Conservation (phyloP, 2,329 filamentous ascomycete genomes). For the Sordariomycetes sp. region DNA sequence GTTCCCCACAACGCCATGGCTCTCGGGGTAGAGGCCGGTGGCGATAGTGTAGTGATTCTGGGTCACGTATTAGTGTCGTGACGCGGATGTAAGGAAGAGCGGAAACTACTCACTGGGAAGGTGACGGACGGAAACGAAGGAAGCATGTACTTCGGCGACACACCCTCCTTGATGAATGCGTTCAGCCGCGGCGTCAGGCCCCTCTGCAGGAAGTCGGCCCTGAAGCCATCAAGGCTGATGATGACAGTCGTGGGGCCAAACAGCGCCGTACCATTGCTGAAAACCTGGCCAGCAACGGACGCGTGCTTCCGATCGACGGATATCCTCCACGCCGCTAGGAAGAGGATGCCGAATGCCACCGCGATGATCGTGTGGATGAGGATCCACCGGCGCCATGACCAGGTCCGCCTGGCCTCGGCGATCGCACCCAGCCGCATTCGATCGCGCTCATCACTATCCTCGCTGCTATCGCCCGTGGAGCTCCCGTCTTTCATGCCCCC, state of each 20-base stretch:
- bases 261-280: slow-evolving; percentile 75
- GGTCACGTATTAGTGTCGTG: not conserved
- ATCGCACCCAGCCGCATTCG: slow-evolving; percentile 38
- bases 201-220: slow-evolving; percentile 81
- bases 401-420: slow-evolving; percentile 37
- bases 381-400: slow-evolving; percentile 42
- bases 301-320: slow-evolving; percentile 32
- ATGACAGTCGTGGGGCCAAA: slow-evolving; percentile 90
- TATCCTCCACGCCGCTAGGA: slow-evolving; percentile 42
- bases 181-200: slow-evolving; percentile 75
- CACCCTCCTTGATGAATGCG: slow-evolving; percentile 67
- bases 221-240: slow-evolving; percentile 90
- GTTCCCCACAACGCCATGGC: slow-evolving; percentile 88
- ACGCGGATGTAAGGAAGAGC: not conserved
- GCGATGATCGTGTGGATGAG: slow-evolving; percentile 43
- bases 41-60: slow-evolving; percentile 83
- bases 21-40: slow-evolving; percentile 85
- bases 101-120: slow-evolving; percentile 46
- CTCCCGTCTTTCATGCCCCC: slow-evolving; percentile 60
- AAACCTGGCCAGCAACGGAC: slow-evolving; percentile 19
- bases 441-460: slow-evolving; percentile 49
- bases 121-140: slow-evolving; percentile 95
- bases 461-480: slow-evolving; percentile 49
- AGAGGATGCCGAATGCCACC: slow-evolving; percentile 3
- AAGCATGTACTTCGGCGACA: slow-evolving; percentile 85